phyloP scores from a whole-genome alignment of 768 basidiomycete species.

The Daedaleopsis nitida region DNA sequence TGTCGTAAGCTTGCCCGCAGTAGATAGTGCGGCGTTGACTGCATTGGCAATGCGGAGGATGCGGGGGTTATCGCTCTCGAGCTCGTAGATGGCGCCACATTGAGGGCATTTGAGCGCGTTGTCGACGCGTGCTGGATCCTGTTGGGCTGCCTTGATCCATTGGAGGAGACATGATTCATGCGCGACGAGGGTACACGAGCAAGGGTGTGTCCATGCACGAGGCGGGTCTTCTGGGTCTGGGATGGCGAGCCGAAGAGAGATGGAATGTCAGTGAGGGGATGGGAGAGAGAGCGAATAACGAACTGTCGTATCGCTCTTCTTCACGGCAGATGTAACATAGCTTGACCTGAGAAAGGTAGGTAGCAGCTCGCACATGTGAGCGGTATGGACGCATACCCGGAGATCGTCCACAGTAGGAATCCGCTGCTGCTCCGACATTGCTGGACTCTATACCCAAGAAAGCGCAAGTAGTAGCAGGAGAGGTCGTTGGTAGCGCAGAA shows the following conservation, averaged over 20 bases:
- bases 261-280: neutral
- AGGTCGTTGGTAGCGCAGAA: too few species aligned
- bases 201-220: conserved; percentile 75
- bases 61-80: conserved; percentile 64
- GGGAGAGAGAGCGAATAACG: conserved; percentile 2
- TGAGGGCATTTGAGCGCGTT: conserved; percentile 84
- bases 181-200: conserved; percentile 77
- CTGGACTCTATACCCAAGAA: too few species aligned
- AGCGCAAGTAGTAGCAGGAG: too few species aligned
- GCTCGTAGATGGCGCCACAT: conserved; percentile 65
- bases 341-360: conserved; percentile 50
- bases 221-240: conserved; percentile 50
- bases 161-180: conserved; percentile 79
- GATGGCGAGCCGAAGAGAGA: neutral
- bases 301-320: conserved; percentile 59
- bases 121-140: conserved; percentile 48
- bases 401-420: conserved; percentile 38
- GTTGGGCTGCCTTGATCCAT: conserved; percentile 77
- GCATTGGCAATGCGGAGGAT: conserved; percentile 51
- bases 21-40: conserved; percentile 52
- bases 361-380: neutral
- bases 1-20: conserved; percentile 54
- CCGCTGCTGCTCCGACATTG: conserved; percentile 6
- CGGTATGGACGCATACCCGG: conserved; percentile 19
- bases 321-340: conserved; percentile 82